These are phyloP conservation scores for Lipomyces spencermartinsiae DNA, from an alignment of 805 yeast species.

Conservation along the genomic window DNA sequence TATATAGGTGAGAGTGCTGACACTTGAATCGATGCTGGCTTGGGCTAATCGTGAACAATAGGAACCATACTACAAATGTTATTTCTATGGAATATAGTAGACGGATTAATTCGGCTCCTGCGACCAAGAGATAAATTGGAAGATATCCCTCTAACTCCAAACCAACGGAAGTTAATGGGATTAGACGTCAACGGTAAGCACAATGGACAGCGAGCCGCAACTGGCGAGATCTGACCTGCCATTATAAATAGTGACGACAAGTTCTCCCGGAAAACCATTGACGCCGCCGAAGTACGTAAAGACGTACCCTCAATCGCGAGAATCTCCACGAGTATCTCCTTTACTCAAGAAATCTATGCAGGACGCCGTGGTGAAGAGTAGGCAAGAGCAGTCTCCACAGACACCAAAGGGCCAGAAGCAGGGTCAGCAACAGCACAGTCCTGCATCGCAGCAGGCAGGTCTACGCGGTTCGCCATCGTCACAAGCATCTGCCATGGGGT, in stretches of 20 bases:
- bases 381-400: slow-evolving; percentile 6
- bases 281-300: slow-evolving; percentile 41
- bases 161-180: slow-evolving; percentile 39
- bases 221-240: not conserved
- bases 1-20: slow-evolving; percentile 22
- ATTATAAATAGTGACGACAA: not conserved
- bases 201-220: not conserved
- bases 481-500: slow-evolving; percentile 4
- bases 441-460: not conserved
- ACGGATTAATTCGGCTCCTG: slow-evolving; percentile 33
- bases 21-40: slow-evolving; percentile 12
- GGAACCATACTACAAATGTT: slow-evolving; percentile 34
- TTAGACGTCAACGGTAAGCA: slow-evolving; percentile 26
- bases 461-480: slow-evolving; percentile 4
- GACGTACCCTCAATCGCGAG: slow-evolving; percentile 34
- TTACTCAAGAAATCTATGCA: slow-evolving; percentile 33
- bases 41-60: not conserved
- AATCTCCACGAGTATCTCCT: slow-evolving; percentile 37
- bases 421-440: slow-evolving; percentile 14
- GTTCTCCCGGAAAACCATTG: slow-evolving; percentile 32
- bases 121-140: slow-evolving; percentile 30
- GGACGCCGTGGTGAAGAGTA: slow-evolving; percentile 16
- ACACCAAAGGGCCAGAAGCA: slow-evolving; percentile 2
- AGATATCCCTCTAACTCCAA: slow-evolving; percentile 40
- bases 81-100: slow-evolving; percentile 39